Evolutionary conservation across 345 rosid species (phyloP).

Genomic region (Isatis tinctoria): DNA sequence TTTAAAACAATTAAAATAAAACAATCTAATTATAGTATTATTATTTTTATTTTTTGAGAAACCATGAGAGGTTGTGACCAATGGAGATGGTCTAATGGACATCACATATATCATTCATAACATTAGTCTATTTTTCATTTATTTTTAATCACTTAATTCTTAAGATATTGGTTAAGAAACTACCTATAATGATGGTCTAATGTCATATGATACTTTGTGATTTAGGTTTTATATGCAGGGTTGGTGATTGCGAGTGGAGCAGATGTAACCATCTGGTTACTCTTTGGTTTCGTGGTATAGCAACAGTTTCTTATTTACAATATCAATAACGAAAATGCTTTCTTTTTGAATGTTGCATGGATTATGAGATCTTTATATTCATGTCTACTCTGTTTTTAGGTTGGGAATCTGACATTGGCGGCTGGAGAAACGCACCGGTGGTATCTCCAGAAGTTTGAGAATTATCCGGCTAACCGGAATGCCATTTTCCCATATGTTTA

Average conservation of each 20-base stretch:
- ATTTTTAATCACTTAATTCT: too few species aligned
- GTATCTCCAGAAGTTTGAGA: conserved; percentile 60
- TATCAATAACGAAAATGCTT: neutral
- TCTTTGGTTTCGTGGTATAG: conserved; percentile 57
- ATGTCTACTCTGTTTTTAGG: conserved; percentile 36
- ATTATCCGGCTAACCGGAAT: conserved; percentile 49
- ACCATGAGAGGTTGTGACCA: too few species aligned
- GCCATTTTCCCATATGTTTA: conserved; percentile 52
- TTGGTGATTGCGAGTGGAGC: conserved; percentile 70
- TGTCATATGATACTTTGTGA: neutral
- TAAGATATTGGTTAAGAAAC: too few species aligned
- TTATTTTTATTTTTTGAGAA: too few species aligned
- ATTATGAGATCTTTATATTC: neutral
- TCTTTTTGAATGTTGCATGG: neutral
- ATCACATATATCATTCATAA: too few species aligned
- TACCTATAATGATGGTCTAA: too few species aligned
- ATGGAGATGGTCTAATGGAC: too few species aligned
- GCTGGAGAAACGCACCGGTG: conserved; percentile 76
- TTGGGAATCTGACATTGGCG: conserved; percentile 52
- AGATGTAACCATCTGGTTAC: conserved; percentile 62
- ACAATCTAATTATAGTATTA: too few species aligned
- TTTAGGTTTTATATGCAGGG: conserved; percentile 65
- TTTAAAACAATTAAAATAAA: too few species aligned
- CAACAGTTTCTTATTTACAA: neutral
- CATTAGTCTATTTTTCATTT: too few species aligned